These are phyloP conservation scores for Primulina tabacum DNA, from an alignment of 257 asterid genomes.

Conservation along the genomic window DNA sequence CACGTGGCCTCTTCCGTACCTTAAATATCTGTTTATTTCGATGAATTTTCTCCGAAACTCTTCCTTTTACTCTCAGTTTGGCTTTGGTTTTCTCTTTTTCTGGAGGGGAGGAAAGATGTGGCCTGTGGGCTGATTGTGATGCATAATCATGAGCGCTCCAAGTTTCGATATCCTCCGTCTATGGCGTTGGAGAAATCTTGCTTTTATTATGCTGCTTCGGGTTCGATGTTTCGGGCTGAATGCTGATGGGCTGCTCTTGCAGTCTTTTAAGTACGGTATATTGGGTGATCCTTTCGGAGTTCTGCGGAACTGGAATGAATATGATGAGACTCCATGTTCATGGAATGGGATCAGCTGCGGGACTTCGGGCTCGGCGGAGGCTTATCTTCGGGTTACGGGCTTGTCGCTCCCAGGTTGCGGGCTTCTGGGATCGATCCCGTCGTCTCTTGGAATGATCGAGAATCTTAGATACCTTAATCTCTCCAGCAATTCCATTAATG, in stretches of 20 bases:
- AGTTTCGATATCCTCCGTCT: constrained; percentile 38
- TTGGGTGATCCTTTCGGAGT: constrained; percentile 56
- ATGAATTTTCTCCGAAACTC: constrained; percentile 5
- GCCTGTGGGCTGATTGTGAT: constrained; percentile 18
- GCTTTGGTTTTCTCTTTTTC: background rate
- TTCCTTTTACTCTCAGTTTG: background rate
- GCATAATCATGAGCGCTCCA: constrained; percentile 43
- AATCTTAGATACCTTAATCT: constrained; percentile 53
- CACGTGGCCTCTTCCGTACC: constrained; percentile 49
- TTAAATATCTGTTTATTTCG: constrained; percentile 51
- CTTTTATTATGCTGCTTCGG: constrained; percentile 31
- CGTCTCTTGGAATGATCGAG: constrained; percentile 64
- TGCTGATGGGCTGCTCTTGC: constrained; percentile 66
- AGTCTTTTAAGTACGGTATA: constrained; percentile 60
- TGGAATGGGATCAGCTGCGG: constrained; percentile 90
- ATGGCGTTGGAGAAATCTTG: constrained; percentile 44
- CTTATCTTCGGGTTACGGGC: constrained; percentile 57
- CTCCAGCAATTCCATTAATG: constrained; percentile 76
- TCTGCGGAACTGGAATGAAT: constrained; percentile 51
- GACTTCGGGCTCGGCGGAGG: constrained; percentile 44
- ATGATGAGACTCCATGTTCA: constrained; percentile 65
- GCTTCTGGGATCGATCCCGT: constrained; percentile 64
- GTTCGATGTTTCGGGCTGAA: constrained; percentile 48
- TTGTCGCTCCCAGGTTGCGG: constrained; percentile 56
- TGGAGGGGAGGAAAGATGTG: background rate